A percentile compares a stretch with the other conserved stretches of the same genome.
These are phyloP conservation scores for Paramarasmius palmivorus DNA, from an alignment of 1,284 basidiomycete genomes.

Conservation along the genomic window DNA sequence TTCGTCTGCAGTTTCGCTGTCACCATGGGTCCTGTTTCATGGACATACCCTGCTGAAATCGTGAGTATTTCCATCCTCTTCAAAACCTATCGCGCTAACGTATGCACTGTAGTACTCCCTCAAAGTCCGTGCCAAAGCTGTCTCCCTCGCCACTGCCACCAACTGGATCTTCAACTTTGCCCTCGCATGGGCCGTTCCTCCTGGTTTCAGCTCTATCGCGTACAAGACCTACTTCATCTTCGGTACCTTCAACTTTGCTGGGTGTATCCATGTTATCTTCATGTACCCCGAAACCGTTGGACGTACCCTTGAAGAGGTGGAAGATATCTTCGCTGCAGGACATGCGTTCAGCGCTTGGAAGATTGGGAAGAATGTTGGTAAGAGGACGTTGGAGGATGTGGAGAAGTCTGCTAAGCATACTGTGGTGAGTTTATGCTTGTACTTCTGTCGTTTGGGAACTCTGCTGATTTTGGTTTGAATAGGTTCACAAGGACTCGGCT, in stretches of 20 bases:
- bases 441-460: no score
- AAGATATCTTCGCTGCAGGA: constrained; percentile 71
- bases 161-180: constrained; percentile 80
- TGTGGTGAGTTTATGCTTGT: no score
- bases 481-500: no score
- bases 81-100: constrained; percentile 17
- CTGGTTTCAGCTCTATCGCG: constrained; percentile 50
- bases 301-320: constrained; percentile 73
- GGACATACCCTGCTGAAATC: constrained; percentile 68
- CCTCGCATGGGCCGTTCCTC: constrained; percentile 66
- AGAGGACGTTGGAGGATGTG: constrained; percentile 56
- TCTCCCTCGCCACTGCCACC: constrained; percentile 56
- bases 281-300: constrained; percentile 77
- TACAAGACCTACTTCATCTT: constrained; percentile 77
- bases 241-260: constrained; percentile 74
- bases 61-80: constrained; percentile 23
- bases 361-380: constrained; percentile 61
- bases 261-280: constrained; percentile 69
- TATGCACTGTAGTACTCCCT: constrained; percentile 50
- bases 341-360: constrained; percentile 74
- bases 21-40: constrained; percentile 75
- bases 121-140: constrained; percentile 73
- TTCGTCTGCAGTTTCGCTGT: constrained; percentile 75
- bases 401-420: no score
- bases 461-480: no score